Percentiles rank a stretch among this genome's conserved stretches.
phyloP scores from a whole-genome alignment of 2,329 filamentous ascomycete species.

The Parastagonospora avenae region DNA sequence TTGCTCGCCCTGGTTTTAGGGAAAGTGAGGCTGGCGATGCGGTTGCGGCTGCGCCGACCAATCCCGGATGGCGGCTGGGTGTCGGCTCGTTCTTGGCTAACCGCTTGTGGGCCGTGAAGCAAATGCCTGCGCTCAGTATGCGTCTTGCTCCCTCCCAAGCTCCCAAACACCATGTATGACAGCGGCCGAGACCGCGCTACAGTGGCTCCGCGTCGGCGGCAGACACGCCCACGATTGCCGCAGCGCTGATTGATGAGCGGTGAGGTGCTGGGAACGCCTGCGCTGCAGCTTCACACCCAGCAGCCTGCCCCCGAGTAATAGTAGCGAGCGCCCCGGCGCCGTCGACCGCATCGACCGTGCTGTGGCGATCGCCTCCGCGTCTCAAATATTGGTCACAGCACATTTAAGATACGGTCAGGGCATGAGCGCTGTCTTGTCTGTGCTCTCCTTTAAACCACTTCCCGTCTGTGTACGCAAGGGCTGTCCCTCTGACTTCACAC shows the following conservation, averaged over 20 bases:
- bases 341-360: constrained; percentile 26
- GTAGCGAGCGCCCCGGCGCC: constrained; percentile 25
- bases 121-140: constrained; percentile 20
- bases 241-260: constrained; percentile 29
- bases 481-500: constrained; percentile 32
- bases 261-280: constrained; percentile 36
- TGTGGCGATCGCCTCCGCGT: constrained; percentile 34
- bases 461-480: constrained; percentile 37
- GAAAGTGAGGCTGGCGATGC: constrained; percentile 40
- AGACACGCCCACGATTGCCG: constrained; percentile 13
- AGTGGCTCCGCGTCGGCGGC: constrained; percentile 23
- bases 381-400: constrained; percentile 26
- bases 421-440: constrained; percentile 24
- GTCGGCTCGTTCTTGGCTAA: constrained; percentile 9
- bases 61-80: constrained; percentile 21
- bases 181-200: constrained; percentile 24
- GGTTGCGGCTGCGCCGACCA: constrained; percentile 28
- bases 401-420: constrained; percentile 32
- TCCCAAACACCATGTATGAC: constrained; percentile 26
- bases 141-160: constrained; percentile 20
- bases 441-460: constrained; percentile 34
- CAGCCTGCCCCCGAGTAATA: constrained; percentile 11
- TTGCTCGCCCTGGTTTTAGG: constrained; percentile 35
- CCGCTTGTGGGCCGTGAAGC: constrained; percentile 20
- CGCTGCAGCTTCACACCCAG: constrained; percentile 35